Evolutionary conservation across 192 early-diverging fungal species (phyloP).

Genomic region (Pilobolus umbonatus): DNA sequence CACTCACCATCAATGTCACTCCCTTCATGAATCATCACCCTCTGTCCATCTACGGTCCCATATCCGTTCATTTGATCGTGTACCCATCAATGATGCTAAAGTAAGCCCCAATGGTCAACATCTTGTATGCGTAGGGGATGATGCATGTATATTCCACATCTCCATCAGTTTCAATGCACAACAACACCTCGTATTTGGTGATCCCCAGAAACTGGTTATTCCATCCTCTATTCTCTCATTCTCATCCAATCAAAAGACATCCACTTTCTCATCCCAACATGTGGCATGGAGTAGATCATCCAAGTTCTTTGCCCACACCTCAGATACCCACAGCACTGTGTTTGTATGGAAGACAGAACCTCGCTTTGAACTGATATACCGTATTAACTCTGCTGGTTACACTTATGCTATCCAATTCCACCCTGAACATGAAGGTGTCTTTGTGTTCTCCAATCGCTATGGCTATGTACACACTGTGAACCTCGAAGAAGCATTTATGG

Average conservation of each 20-base stretch:
- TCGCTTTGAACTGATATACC: constrained; percentile 30
- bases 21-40: not conserved
- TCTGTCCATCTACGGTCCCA: constrained; percentile 8
- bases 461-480: constrained; percentile 51
- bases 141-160: constrained; percentile 13
- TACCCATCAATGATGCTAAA: constrained; percentile 42
- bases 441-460: constrained; percentile 47
- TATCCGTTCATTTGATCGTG: constrained; percentile 22
- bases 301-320: constrained; percentile 46
- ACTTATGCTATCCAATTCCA: constrained; percentile 44
- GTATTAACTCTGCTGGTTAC: constrained; percentile 38
- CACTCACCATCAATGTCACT: constrained; percentile 19
- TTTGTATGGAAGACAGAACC: constrained; percentile 41
- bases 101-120: constrained; percentile 43
- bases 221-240: not conserved
- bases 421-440: constrained; percentile 36
- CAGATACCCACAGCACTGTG: constrained; percentile 35
- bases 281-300: constrained; percentile 42
- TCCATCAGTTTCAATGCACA: not conserved
- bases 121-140: constrained; percentile 45
- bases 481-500: constrained; percentile 17
- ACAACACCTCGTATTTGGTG: not conserved
- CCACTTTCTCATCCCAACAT: constrained; percentile 40
- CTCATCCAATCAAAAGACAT: too few relatives aligned
- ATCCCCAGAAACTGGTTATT: constrained; percentile 5